Evolutionary conservation across 192 early-diverging fungal genomes (phyloP).

Genomic region (Podila clonocystis): DNA sequence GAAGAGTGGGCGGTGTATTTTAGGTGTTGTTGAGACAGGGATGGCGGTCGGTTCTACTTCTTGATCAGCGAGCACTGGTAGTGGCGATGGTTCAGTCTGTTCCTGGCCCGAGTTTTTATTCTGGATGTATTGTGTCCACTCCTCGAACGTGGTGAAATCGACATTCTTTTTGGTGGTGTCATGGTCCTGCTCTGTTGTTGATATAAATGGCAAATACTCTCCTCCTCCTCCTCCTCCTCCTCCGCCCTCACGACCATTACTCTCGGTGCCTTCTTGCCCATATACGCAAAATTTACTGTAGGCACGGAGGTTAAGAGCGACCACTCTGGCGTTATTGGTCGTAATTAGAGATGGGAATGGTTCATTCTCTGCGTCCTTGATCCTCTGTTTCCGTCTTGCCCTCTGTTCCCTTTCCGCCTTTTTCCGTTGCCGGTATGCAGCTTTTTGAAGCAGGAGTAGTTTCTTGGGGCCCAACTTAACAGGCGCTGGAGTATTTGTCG

Average conservation of each 20-base stretch:
- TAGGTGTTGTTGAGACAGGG: neutral
- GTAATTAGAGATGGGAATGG: constrained; percentile 32
- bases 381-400: neutral
- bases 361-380: constrained; percentile 4
- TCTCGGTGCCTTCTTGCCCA: no score
- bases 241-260: no score
- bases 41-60: neutral
- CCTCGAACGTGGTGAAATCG: neutral
- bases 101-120: constrained; percentile 6
- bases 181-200: neutral
- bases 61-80: constrained; percentile 8
- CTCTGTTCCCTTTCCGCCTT: neutral
- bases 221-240: neutral
- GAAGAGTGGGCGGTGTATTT: neutral
- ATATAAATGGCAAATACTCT: neutral
- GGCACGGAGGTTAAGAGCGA: constrained; percentile 13
- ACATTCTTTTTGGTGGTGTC: neutral
- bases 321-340: constrained; percentile 37
- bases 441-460: neutral
- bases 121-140: neutral
- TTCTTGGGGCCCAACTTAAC: constrained; percentile 3
- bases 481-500: neutral
- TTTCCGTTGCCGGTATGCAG: neutral
- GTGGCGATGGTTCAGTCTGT: constrained; percentile 12
- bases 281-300: constrained; percentile 20